Evolutionary conservation across 106 monocot species (phyloP), one percentile per base, ranked within the genome.

Genomic region (Apostasia shenzhenica): DNA sequence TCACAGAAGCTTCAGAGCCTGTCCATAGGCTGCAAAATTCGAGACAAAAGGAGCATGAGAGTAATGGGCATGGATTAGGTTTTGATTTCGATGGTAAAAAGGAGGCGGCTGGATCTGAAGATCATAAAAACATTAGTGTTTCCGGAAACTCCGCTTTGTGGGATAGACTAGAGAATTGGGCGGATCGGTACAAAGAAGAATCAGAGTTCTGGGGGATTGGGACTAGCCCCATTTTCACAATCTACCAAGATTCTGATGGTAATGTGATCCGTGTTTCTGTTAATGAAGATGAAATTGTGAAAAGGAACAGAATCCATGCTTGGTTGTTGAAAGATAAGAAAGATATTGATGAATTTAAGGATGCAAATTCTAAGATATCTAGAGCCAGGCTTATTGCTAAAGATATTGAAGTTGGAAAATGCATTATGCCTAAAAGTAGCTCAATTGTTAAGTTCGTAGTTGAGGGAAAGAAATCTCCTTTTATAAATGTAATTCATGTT

Each of bases 161-260:
- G 85, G 68, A 65, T 69, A 82, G 59, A 66, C 75, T 89, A 66
- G 89, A 89, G 52, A 67, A 11, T 72, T 89, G 89, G 85, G 72
- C 80, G 3, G 82, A 80, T 48, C 66, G 65, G 55, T 82, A 80
- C 55, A 89, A 80, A 66, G 72, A 67, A 49, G 89, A 90, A 60
- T 81, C 73, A 14, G 90, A 90, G 73, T 57, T 78, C 49, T 90
- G 84, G 86, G 91, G 84, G 42, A 61, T 77, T 41, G 83, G 86
- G 1, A 59, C 77, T 11, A 74, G 79, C 37, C 86, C 86, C 11
- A 80, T 91, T 48, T 86, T 91, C 65, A 81, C 68, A 8, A 59
- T 86, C 40, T 82, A 66, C 59, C 62, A 79, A 63, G 72, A 82
- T 74, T 62, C 76, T 43, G 67, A 80, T 59, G 86, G 81, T 46